Conservation (phyloP, 176 grass and related monocot genomes). For the Rhynchospora breviuscula region DNA sequence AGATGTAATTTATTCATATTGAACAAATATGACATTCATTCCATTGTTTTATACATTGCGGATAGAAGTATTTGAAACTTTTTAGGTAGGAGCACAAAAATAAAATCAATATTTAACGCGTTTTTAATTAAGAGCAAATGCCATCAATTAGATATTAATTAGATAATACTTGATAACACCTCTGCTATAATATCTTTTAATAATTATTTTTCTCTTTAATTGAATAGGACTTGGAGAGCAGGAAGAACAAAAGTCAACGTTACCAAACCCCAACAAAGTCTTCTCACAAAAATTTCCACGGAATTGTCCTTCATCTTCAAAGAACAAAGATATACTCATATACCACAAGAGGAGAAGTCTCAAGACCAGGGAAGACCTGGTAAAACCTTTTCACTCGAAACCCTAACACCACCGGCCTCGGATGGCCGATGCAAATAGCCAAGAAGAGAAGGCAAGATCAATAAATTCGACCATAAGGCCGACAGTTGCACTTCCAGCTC, state of each 20-base stretch:
- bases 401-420: slow-evolving; percentile 31
- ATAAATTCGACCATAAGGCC: slow-evolving; percentile 48
- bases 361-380: slow-evolving; percentile 4
- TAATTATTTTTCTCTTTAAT: neutral
- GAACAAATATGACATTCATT: neutral
- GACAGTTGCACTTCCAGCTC: slow-evolving; percentile 55
- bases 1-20: neutral
- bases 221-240: slow-evolving; percentile 10
- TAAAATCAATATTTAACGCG: neutral
- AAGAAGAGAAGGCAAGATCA: neutral
- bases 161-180: slow-evolving; percentile 5
- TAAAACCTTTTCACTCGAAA: neutral
- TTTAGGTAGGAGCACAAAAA: neutral
- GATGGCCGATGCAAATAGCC: slow-evolving; percentile 37
- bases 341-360: slow-evolving; percentile 29
- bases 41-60: neutral
- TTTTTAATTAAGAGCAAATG: neutral
- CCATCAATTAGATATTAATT: neutral
- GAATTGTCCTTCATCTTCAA: neutral
- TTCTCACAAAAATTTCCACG: neutral
- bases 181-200: neutral
- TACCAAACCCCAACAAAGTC: slow-evolving; percentile 18
- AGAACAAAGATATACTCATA: neutral
- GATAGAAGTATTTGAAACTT: neutral
- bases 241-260: slow-evolving; percentile 32